Base-by-base conservation (phyloP, 176 grass and related monocot species). In the Paspalum vaginatum region DNA sequence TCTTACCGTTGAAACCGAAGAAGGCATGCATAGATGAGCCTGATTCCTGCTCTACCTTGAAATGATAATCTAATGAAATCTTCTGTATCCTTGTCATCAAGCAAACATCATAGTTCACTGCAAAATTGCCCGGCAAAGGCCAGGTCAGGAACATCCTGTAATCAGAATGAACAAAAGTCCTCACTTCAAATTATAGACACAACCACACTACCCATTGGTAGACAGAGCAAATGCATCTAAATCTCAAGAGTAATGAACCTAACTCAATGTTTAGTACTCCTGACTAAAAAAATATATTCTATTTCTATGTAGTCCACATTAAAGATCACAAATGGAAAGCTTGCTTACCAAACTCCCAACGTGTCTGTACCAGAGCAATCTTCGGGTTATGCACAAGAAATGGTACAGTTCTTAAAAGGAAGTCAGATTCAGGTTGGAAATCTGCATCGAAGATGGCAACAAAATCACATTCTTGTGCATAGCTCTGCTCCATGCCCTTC, bases 371-470 rank as follows among this genome's bases (percentile, higher is more conserved):
- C 20, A 95, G 84, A 41, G 80, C 89, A 49, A 95, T 82, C 60
- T 87, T 77, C 8, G 76, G 77, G 88, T 91, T 95, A 65, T 85
- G 81, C 20, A 95, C 79, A 71, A 95, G 84, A 81, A 91, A 95
- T 63, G 92, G 92, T 72, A 95, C n/a, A 51, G 84, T 89, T 87
- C 82, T 85, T 27, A 95, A 45, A 41, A 95, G 92, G 53, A 95
- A 95, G 75, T 95, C 84, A 76, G 87, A 69, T 68, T 88, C 72
- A 57, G 92, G 87, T 62, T 89, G 84, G 76, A 89, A 88, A 89
- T 95, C 92, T 22, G 89, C 89, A 87, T 95, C 92, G 5, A 95
- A 95, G 64, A 95, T 95, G 17, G 89, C 89, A 37, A 95, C 84
- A 85, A 88, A 91, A 39, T 91, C 81, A 56, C 89, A 91, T 22